These are phyloP conservation scores for Verticillium zaregamsianum DNA, from an alignment of 2,329 filamentous ascomycete genomes.

Conservation along the genomic window DNA sequence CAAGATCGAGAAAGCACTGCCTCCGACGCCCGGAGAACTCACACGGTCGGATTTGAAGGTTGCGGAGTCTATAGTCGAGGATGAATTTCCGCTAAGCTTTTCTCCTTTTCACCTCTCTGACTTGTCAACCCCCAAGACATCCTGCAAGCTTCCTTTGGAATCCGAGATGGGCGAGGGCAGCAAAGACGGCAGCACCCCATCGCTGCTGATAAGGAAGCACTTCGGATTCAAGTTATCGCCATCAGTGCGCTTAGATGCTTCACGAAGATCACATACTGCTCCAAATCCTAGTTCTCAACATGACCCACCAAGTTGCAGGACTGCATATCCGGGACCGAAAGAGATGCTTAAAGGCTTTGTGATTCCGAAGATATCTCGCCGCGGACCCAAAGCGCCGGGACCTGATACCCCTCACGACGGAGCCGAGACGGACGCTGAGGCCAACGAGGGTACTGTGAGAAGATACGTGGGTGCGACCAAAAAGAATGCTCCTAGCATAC, in stretches of 20 bases:
- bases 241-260: not conserved
- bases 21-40: conserved; percentile 34
- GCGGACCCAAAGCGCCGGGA: not conserved
- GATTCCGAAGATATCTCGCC: conserved; percentile 2
- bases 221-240: not conserved
- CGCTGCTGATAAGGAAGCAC: not conserved
- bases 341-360: not conserved
- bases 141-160: not conserved
- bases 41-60: not conserved
- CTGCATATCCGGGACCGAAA: not conserved
- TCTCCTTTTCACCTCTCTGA: conserved; percentile 13
- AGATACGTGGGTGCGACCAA: not conserved
- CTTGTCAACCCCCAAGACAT: conserved; percentile 5
- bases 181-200: not conserved
- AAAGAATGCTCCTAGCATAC: not conserved
- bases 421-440: not conserved
- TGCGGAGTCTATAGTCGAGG: not conserved
- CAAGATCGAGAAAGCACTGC: conserved; percentile 48
- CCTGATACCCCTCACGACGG: not conserved
- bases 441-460: conserved; percentile 3
- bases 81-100: conserved; percentile 6
- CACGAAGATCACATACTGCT: not conserved
- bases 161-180: not conserved
- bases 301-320: not conserved
- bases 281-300: not conserved